phyloP scores from a whole-genome alignment of 1,284 basidiomycete species.

The Papiliotrema laurentii region DNA sequence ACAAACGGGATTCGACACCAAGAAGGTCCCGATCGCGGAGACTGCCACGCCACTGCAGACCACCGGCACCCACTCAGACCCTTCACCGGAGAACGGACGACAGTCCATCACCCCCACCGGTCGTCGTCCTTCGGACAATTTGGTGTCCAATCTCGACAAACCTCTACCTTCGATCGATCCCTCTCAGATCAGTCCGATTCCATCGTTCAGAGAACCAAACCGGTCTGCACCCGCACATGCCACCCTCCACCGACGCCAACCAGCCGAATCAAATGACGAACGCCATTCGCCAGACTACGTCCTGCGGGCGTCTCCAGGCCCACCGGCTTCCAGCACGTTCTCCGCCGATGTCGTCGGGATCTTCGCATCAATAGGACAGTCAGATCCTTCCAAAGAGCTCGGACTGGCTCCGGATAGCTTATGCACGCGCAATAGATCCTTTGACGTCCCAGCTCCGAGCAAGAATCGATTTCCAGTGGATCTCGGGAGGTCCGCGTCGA shows the following conservation, averaged over 20 bases:
- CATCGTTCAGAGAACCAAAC: background rate
- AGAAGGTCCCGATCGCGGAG: no score
- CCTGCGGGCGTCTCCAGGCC: constrained; percentile 9
- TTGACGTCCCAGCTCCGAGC: background rate
- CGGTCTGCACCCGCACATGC: background rate
- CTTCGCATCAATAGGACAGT: constrained; percentile 32
- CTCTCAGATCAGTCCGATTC: background rate
- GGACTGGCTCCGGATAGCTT: constrained; percentile 33
- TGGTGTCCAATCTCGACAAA: background rate
- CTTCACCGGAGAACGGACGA: background rate
- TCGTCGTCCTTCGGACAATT: background rate
- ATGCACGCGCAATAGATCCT: constrained; percentile 1
- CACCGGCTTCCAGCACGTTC: constrained; percentile 23
- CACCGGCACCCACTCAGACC: background rate
- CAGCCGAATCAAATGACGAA: constrained; percentile 16
- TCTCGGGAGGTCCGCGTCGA: constrained; percentile 1
- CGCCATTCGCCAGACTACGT: constrained; percentile 1
- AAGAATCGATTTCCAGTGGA: constrained; percentile 2
- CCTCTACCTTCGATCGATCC: constrained; percentile 5
- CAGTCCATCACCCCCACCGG: constrained; percentile 3
- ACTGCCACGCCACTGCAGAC: background rate
- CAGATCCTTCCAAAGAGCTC: constrained; percentile 30
- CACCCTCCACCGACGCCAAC: constrained; percentile 24
- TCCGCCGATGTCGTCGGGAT: constrained; percentile 40
- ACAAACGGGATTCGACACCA: no score